Base-by-base conservation (phyloP, 345 rosid species). In the Chamaenerion angustifolium region DNA sequence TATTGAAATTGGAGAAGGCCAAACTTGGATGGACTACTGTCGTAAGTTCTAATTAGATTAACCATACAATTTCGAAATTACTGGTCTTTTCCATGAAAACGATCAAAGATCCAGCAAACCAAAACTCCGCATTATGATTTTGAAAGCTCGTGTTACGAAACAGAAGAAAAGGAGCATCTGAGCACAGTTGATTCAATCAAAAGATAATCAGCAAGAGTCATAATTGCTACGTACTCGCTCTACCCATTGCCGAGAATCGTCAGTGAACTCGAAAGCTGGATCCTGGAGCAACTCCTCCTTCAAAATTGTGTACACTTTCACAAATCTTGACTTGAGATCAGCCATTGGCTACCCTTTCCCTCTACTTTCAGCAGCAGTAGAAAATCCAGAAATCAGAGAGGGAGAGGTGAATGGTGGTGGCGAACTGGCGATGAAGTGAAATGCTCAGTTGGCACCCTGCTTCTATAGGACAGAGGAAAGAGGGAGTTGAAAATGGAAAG, bases 161-260 rank as follows among this genome's bases (percentile, higher is more conserved):
- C 1, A 7, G 37, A 31, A 31, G 8, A 31, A 31, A 31, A 31
- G 37, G 7, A 31, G 37, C 37, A 31, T 31, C 37, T 1, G 37
- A 31, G 37, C 37, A 31, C 8, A 5, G 37, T 31, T 5, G 35
- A 53, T 53, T 42, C 41, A 42, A 53, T 16, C 19, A 17, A 17
- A 18, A 9, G 11, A 16, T n/a, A 11, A 18, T 9, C 27, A 4
- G 4, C 21, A 43, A 12, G 3, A 52, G 14, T 16, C 19, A 3
- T 6, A 0, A 16, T 16, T 12, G 48, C 21, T 45, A 60, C 37
- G 16, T 68, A 78, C 98, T 64, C 69, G 63, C 0, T 81, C 81
- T 48, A 90, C 85, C 98, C 98, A 86, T 59, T 70, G 78, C 42
- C 88, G 80, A 41, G 95, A 75, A 64, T 64, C 81, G 42, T 82